A percentile compares a stretch with the other conserved stretches of the same genome.
Conservation (phyloP, 2,329 filamentous ascomycete species). For the Pyrenophora seminiperda region DNA sequence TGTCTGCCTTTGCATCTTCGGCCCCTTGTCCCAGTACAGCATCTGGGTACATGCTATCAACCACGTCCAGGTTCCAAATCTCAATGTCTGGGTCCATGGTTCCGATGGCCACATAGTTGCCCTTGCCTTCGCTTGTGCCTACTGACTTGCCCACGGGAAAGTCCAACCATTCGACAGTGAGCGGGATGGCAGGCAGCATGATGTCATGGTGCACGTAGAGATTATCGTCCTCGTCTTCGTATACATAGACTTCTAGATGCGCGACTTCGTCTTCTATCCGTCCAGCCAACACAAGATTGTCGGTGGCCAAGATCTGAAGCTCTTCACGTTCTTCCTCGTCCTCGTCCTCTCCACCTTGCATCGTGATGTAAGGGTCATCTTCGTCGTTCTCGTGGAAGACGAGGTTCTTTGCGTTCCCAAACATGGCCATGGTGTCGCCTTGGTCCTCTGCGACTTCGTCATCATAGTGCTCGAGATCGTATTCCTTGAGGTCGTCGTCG, state of each 20-base stretch:
- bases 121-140: conserved; percentile 63
- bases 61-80: conserved; percentile 94
- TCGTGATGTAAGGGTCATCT: conserved; percentile 94
- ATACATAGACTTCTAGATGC: conserved; percentile 95
- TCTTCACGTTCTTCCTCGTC: conserved; percentile 92
- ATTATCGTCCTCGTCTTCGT: conserved; percentile 93
- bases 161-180: conserved; percentile 95
- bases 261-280: conserved; percentile 97
- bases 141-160: conserved; percentile 75
- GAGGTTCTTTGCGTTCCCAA: conserved; percentile 91
- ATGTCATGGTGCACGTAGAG: conserved; percentile 99
- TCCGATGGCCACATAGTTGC: conserved; percentile 92
- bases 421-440: conserved; percentile 82
- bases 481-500: conserved; percentile 92
- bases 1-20: conserved; percentile 59
- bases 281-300: conserved; percentile 89
- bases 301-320: conserved; percentile 86
- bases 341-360: conserved; percentile 70
- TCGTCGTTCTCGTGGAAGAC: conserved; percentile 94
- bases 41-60: conserved; percentile 98
- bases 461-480: conserved; percentile 95
- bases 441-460: conserved; percentile 75
- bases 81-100: conserved; percentile 99
- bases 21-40: conserved; percentile 81
- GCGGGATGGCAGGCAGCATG: conserved; percentile 95